phyloP scores from a whole-genome alignment of 208 protist genomes.

The Leishmania braziliensis region DNA sequence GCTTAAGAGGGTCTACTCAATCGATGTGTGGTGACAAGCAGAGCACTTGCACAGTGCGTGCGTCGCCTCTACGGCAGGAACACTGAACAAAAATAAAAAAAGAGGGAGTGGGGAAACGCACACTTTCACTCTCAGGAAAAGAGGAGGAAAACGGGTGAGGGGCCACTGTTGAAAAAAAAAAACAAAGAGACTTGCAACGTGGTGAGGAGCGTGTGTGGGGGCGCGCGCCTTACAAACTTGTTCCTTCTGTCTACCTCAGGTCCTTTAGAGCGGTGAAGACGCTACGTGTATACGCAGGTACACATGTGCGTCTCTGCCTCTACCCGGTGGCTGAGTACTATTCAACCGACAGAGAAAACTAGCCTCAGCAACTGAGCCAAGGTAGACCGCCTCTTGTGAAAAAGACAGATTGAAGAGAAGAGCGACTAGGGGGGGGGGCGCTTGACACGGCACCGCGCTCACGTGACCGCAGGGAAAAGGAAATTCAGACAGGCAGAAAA shows the following conservation, averaged over 20 bases:
- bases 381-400: neutral
- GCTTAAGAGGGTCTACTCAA: neutral
- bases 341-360: neutral
- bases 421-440: neutral
- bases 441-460: neutral
- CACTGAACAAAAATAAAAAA: no score
- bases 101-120: no score
- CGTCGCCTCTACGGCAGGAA: neutral
- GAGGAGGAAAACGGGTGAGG: neutral
- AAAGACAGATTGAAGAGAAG: neutral
- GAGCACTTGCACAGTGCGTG: neutral
- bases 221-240: neutral
- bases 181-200: neutral
- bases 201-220: neutral
- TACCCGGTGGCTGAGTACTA: neutral
- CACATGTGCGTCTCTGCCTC: neutral
- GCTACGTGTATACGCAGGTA: neutral
- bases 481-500: neutral
- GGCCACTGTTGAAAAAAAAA: no score
- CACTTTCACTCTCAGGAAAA: neutral
- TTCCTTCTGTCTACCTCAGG: neutral
- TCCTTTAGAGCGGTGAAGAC: neutral
- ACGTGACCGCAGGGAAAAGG: neutral
- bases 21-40: neutral
- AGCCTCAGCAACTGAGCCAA: neutral